These are phyloP conservation scores for Coemansia sp. DNA, from an alignment of 192 early-diverging fungal genomes.

Conservation along the genomic window DNA sequence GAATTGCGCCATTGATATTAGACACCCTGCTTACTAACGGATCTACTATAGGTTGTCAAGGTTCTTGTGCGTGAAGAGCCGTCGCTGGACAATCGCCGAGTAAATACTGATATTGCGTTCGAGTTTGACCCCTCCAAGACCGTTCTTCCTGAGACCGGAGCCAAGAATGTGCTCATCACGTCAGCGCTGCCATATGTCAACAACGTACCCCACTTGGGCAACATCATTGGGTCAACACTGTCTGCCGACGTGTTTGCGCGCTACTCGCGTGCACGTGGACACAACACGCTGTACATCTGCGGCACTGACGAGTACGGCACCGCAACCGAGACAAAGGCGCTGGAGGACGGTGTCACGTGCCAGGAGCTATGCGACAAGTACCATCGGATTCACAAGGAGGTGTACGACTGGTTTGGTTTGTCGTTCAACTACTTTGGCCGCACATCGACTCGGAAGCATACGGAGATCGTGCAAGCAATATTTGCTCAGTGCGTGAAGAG, in stretches of 20 bases:
- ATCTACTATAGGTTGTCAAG: constrained; percentile 30
- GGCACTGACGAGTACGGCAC: constrained; percentile 99
- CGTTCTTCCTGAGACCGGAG: constrained; percentile 36
- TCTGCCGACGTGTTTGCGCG: constrained; percentile 96
- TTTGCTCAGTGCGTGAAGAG: constrained; percentile 73
- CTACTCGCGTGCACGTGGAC: constrained; percentile 84
- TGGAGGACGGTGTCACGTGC: constrained; percentile 87
- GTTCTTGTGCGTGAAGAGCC: constrained; percentile 50
- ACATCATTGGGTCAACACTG: constrained; percentile 98
- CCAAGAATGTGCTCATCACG: constrained; percentile 92
- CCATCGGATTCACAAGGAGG: constrained; percentile 74
- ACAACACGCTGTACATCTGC: constrained; percentile 90
- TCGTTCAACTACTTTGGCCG: constrained; percentile 96
- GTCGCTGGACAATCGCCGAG: constrained; percentile 44
- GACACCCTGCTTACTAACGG: background rate
- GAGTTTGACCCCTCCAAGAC: constrained; percentile 23
- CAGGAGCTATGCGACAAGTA: constrained; percentile 98
- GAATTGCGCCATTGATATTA: background rate
- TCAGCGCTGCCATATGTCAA: constrained; percentile 97
- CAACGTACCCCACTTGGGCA: constrained; percentile 98
- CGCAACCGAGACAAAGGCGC: constrained; percentile 97
- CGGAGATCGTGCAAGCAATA: constrained; percentile 90
- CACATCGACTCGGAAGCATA: constrained; percentile 87
- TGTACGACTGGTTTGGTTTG: constrained; percentile 94
- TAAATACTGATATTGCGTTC: constrained; percentile 29